phyloP scores from a whole-genome alignment of 306 rosid genomes.

The Betula pendula region DNA sequence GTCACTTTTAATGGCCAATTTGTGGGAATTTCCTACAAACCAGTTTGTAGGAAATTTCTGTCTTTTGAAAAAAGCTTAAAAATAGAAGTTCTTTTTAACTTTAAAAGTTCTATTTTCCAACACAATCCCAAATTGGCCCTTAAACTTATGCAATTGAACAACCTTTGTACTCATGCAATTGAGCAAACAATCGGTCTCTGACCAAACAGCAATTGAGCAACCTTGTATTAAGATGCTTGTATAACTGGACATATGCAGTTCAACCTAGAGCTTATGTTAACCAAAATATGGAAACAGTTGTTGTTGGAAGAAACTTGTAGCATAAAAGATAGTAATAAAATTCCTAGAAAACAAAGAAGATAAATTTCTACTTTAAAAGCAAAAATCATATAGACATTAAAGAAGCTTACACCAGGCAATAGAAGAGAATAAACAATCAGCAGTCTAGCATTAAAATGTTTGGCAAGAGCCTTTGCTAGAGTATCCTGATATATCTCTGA shows the following conservation, averaged over 20 bases:
- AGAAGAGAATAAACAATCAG: conserved; percentile 78
- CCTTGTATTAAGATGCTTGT: background rate
- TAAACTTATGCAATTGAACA: too few species aligned
- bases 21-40: too few species aligned
- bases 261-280: background rate
- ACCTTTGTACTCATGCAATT: too few species aligned
- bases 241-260: background rate
- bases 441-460: conserved; percentile 73
- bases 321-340: background rate
- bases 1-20: too few species aligned
- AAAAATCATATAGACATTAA: conserved; percentile 13
- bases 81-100: too few species aligned
- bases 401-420: conserved; percentile 77
- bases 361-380: conserved; percentile 5
- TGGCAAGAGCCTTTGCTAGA: conserved; percentile 91
- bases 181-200: too few species aligned
- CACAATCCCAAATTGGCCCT: too few species aligned
- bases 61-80: too few species aligned
- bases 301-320: conserved; percentile 2
- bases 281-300: conserved; percentile 5
- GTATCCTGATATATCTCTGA: conserved; percentile 96
- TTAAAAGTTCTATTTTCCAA: too few species aligned
- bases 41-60: too few species aligned
- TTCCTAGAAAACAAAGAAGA: background rate
- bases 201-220: too few species aligned